Evolutionary conservation across 208 protist genomes (phyloP), one percentile per base, ranked within the genome.

Genomic region (Crithidia acanthocephali): DNA sequence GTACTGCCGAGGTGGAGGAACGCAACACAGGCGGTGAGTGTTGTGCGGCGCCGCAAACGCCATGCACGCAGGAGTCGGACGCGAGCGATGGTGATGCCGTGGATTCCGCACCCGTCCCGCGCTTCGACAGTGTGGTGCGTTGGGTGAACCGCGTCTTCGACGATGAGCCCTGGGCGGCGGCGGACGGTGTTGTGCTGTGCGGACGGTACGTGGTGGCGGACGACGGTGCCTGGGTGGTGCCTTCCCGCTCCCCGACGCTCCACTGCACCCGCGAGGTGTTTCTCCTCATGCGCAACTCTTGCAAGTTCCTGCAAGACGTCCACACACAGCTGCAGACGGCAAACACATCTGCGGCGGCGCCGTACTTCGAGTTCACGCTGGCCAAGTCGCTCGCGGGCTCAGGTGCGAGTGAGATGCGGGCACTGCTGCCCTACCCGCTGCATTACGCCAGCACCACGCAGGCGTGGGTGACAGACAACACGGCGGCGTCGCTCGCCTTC

Each of bases 131-230:
- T 33, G 68, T 93, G 27, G 86, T 93, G 28, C 68, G 79, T 25
- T 92, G 86, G 86, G 83, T 93, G 20, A 37, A 51, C 7, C 28
- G 20, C n/a, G 40, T 79, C 8, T 72, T 85, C 16, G 67, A 64
- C 28, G 66, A 72, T 25, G 47, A 81, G 42, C 27, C 52, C 1
- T 82, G 77, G 64, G 81, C 71, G 11, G 81, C 71, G 11, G 55
- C 44, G 10, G 69, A 85, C 33, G 91, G 89, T 16, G 89, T 95
- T 28, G 89, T 96, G 35, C 74, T 96, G 35, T 92, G 85, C 57
- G 91, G 91, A 20, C 76, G 77, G 30, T 87, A 88, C 65, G 80
- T 78, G 0, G 85, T 94, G 28, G 91, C 91, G n/a, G 86, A 94
- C 59, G 91, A 96, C 66, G 88, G 64, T 59, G 65, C 85, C 18